A percentile compares a stretch with the other conserved stretches of the same genome.
Evolutionary conservation across 2,329 filamentous ascomycete genomes (phyloP).

Genomic region (Penicillium sclerotigenum): DNA sequence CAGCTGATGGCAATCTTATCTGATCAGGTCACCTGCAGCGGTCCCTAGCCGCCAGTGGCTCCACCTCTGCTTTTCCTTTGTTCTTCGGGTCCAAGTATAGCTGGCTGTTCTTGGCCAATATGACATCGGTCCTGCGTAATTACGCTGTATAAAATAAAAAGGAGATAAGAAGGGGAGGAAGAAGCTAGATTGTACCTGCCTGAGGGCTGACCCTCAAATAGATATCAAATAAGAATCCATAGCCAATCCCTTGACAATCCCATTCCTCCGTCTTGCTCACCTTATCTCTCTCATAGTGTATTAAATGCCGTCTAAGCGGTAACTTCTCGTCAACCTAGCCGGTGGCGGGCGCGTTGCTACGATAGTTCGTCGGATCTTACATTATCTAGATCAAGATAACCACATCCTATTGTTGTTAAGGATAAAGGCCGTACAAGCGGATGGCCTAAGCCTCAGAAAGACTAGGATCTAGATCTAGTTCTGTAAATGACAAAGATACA

Average conservation of each 20-base stretch:
- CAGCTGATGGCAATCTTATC: constrained; percentile 35
- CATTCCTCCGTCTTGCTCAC: neutral
- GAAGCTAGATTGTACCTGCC: neutral
- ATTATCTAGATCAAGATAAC: neutral
- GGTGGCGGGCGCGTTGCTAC: neutral
- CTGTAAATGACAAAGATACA: neutral
- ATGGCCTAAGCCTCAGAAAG: neutral
- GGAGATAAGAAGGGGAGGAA: neutral
- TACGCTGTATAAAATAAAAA: constrained; percentile 25
- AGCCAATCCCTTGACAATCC: neutral
- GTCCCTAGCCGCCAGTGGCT: neutral
- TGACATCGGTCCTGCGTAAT: constrained; percentile 50
- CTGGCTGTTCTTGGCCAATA: constrained; percentile 53
- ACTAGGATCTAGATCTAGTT: too few relatives aligned
- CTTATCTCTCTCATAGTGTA: neutral
- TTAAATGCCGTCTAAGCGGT: neutral
- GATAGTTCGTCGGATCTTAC: neutral
- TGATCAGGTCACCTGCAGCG: constrained; percentile 23
- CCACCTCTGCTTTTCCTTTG: neutral
- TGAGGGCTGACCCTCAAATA: neutral
- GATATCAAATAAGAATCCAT: neutral
- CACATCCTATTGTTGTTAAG: neutral
- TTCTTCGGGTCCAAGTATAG: constrained; percentile 51
- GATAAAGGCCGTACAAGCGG: neutral
- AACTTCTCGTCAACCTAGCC: neutral